Evolutionary conservation across 352 stramenopile genomes (phyloP), one percentile per base, ranked within the genome.

Genomic region (Phytophthora pinifolia): DNA sequence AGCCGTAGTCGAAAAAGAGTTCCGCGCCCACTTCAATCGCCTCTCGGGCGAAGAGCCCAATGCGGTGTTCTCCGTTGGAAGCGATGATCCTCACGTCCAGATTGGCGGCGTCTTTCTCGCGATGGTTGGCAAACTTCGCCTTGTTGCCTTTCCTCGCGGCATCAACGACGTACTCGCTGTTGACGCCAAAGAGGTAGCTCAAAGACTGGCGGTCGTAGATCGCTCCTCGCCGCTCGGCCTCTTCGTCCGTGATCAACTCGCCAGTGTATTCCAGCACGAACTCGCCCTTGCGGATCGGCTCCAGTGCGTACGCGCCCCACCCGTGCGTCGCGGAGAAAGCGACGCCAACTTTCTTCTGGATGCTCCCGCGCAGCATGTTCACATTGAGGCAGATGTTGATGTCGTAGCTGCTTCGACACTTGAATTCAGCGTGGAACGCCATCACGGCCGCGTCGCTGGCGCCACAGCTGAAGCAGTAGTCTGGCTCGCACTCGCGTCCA

Each of bases 131-230:
- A 70, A 97, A 98, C 51, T 95, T 90, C 34, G 83, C 89, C 65
- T 98, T 98, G 72, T 98, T 98, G 14, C 96, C 95, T 60, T 97
- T 92, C 20, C 84, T 79, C 29, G 85, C 85, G 2, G 94, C 92
- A 63, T 98, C 96, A 27, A 99, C 76, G 18, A 95, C 83, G 42
- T 86, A 82, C 9, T 98, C 92, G 2, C 70, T 82, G 54, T 92
- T 97, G 9, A 98, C 57, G 49, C 98, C 89, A 68, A 98, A 99
- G 1, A 98, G 59, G 54, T 95, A 98, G 31, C 78, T 90, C 22
- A 89, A 54, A 5, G 36, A 41, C 46, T 86, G 72, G 22, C 83
- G 77, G 34, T 90, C 70, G 55, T 97, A 96, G n/a, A 97, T 76
- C 9, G 65, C 75, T 4, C 90, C 91, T 45, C 83, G 81, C 9